Evolutionary conservation across 2,329 filamentous ascomycete genomes (phyloP), one percentile per base, ranked within the genome.

Genomic region (Colletotrichum sp.): DNA sequence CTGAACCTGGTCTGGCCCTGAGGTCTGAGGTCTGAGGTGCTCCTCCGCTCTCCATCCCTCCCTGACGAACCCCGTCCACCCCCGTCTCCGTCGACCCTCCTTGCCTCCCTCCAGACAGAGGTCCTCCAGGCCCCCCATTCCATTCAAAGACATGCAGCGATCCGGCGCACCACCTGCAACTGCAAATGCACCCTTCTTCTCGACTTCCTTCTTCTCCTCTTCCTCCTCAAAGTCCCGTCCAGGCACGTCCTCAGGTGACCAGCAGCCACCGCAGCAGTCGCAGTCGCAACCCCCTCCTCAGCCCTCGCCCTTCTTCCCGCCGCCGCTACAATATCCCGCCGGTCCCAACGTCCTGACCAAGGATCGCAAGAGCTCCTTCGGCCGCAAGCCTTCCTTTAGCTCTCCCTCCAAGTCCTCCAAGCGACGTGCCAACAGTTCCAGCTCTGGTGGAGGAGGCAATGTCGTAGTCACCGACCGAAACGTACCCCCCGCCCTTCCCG

Each of bases 321-420:
- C 63, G 38, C 64, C 67, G 16, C 71, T 75, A 71, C 72, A 78
- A 70, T 77, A 74, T 75, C 78, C 77, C 63, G 78, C 79, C 57
- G 80, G 80, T 43, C 78, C 80, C 34, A 83, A 81, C 79, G 75
- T 83, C 68, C 78, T 84, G 70, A 80, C 81, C 82, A 87, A 89
- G 82, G 88, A 89, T 78, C 86, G 89, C 84, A 88, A 89, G 79
- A 82, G 86, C 28, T 91, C 90, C 60, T 89, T 91, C 80, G 85
- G 86, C 72, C 90, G 89, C 79, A 91, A 90, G 80, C 78, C 89
- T 10, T 91, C 90, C 58, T 86, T 91, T 76, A 87, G 86, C 18
- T 84, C 85, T 15, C 82, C 84, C 58, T 78, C 79, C 48, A 84
- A 79, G 55, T 76, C 72, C 38, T 71, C 68, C 34, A 80, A 84